Conservation (phyloP, 2,329 filamentous ascomycete species). For the Pseudogymnoascus pannorum region DNA sequence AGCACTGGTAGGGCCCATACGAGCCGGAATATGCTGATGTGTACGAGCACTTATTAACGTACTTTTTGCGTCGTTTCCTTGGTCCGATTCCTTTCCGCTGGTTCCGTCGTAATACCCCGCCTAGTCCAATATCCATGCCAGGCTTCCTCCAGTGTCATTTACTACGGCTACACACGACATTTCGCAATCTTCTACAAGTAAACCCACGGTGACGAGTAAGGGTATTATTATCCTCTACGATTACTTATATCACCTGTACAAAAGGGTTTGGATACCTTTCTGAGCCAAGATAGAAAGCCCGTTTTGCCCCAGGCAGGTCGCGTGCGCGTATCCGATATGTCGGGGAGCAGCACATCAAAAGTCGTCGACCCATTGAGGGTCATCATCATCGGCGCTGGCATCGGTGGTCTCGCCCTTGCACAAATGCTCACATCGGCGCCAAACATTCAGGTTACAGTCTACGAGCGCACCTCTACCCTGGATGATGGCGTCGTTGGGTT, state of each 20-base stretch:
- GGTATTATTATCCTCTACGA: too few species aligned
- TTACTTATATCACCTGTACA: neutral
- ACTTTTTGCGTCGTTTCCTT: too few species aligned
- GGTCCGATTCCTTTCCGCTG: too few species aligned
- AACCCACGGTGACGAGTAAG: too few species aligned
- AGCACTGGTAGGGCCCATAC: too few species aligned
- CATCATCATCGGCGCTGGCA: conserved; percentile 22
- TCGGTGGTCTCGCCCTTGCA: conserved; percentile 22
- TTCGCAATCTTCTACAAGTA: too few species aligned
- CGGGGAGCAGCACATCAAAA: neutral
- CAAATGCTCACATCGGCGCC: conserved; percentile 20
- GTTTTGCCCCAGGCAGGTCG: neutral
- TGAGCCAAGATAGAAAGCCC: neutral
- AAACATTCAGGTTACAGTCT: conserved; percentile 20
- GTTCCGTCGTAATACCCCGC: too few species aligned
- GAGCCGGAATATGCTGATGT: too few species aligned
- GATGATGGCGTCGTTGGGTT: conserved; percentile 22
- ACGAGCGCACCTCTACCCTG: conserved; percentile 17
- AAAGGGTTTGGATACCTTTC: neutral
- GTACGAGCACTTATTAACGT: too few species aligned
- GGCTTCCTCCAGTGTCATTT: too few species aligned
- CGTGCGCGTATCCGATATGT: neutral
- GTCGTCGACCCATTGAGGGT: neutral
- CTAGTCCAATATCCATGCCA: too few species aligned
- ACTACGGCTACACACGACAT: too few species aligned